Evolutionary conservation across 169 alveolate genomes (phyloP), one percentile per base, ranked within the genome.

Genomic region (Plasmodium gonderi): DNA sequence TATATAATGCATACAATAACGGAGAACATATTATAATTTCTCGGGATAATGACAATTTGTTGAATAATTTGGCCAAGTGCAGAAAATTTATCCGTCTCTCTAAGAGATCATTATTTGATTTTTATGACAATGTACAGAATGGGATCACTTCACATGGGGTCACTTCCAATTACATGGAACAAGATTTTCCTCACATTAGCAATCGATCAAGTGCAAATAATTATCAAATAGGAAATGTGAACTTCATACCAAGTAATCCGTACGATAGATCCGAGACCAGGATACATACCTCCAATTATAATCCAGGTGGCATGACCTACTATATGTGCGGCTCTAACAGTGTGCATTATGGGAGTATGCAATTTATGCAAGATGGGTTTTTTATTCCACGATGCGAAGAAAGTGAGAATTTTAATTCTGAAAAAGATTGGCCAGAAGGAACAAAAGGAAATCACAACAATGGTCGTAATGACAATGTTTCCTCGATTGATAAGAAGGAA

Each of bases 11-110:
- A 40, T 87, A 87, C 54, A 75, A 60, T 49, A 54, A 77, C 38
- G 93, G 93, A 40, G 93, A 87, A 26, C 54, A 87, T 31, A 64
- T 87, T 14, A 29, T 87, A 40, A 76, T 87, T 11, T 26, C 87
- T 23, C 31, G 45, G 23, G 51, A 87, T 49, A 87, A 87, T 44
- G 40, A 87, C 6, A 54, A 54, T 68, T 26, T 75, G 47, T 23
- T 75, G 79, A 76, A 87, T 26, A 75, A 87, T 76, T 60, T 60
- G 49, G 69, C 42, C 33, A 54, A 54, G 8, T 75, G 68, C 49
- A 87, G 36, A 20, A 42, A 51, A 47, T 72, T 45, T 83, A 47
- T 60, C 36, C 29, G 44, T 72, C 20, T 83, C 29, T 83, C 92
- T 8, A 83, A 83, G 29, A 36, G 38, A 26, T 75, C 89, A n/a